Conservation (phyloP, 495 filamentous ascomycete genomes). For the Aspergillus kassunensis region DNA sequence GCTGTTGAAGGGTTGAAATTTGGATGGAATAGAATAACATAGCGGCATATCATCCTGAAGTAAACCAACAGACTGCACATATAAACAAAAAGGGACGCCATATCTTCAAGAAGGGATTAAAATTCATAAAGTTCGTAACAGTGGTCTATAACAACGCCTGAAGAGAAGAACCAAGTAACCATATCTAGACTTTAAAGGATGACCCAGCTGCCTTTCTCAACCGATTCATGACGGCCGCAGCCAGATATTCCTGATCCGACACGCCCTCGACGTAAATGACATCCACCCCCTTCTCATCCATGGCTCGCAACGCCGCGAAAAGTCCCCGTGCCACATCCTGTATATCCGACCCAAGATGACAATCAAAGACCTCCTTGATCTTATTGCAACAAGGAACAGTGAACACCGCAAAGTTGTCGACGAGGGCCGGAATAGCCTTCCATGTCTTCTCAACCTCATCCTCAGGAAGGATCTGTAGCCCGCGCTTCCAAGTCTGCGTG, state of each 20-base stretch:
- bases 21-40: no score
- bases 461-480: slow-evolving; percentile 27
- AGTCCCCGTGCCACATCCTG: slow-evolving; percentile 76
- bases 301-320: slow-evolving; percentile 80
- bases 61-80: no score
- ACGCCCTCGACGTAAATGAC: slow-evolving; percentile 92
- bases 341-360: slow-evolving; percentile 63
- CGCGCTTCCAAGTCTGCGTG: slow-evolving; percentile 42
- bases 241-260: slow-evolving; percentile 67
- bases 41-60: no score
- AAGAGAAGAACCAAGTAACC: background rate
- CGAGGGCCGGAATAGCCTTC: slow-evolving; percentile 24
- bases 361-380: slow-evolving; percentile 38
- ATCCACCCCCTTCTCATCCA: slow-evolving; percentile 75
- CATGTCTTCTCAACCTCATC: slow-evolving; percentile 23
- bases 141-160: background rate
- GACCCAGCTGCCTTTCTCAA: slow-evolving; percentile 77
- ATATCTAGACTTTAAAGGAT: slow-evolving; percentile 34
- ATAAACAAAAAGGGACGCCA: no score
- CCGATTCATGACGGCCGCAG: slow-evolving; percentile 96
- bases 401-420: slow-evolving; percentile 31
- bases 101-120: no score
- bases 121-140: background rate
- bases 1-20: slow-evolving; percentile 6
- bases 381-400: slow-evolving; percentile 28